Evolutionary conservation across 768 basidiomycete species (phyloP).

Genomic region (Sarcodon sp.): DNA sequence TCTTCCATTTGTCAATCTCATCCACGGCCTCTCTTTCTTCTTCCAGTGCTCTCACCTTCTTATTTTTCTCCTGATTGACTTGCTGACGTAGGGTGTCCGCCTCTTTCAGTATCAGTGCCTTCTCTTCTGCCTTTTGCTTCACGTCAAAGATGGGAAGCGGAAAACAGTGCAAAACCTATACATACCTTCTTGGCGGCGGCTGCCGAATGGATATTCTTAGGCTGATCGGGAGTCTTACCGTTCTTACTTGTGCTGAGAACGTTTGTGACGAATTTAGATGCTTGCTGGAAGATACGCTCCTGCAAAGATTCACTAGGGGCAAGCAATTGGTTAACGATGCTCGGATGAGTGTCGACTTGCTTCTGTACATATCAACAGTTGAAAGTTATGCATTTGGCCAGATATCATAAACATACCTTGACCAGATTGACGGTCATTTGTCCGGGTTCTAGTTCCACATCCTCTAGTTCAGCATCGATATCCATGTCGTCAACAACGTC

Average conservation of each 20-base stretch:
- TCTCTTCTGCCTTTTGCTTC: slow-evolving; percentile 84
- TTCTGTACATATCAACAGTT: too few species aligned
- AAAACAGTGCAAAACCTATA: slow-evolving; percentile 1
- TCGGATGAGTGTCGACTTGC: too few species aligned
- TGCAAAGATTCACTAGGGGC: too few species aligned
- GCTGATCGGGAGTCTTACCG: slow-evolving; percentile 41
- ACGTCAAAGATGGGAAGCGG: background rate
- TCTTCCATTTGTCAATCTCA: slow-evolving; percentile 66
- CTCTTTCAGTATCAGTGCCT: slow-evolving; percentile 57
- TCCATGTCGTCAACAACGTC: too few species aligned
- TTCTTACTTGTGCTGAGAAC: slow-evolving; percentile 64
- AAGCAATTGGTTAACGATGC: too few species aligned
- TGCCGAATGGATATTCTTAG: slow-evolving; percentile 75
- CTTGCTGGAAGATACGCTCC: slow-evolving; percentile 26
- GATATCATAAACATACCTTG: too few species aligned
- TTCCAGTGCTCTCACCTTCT: slow-evolving; percentile 46
- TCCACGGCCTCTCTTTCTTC: slow-evolving; percentile 64
- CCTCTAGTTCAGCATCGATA: too few species aligned
- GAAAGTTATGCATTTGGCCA: too few species aligned
- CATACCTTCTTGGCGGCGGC: slow-evolving; percentile 79
- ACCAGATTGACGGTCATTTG: too few species aligned
- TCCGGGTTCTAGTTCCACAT: too few species aligned
- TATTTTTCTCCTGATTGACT: slow-evolving; percentile 67
- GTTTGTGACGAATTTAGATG: slow-evolving; percentile 54
- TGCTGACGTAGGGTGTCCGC: slow-evolving; percentile 75